phyloP scores from a whole-genome alignment of 2,329 filamentous ascomycete genomes.

The Plectosphaerella cucumerina region DNA sequence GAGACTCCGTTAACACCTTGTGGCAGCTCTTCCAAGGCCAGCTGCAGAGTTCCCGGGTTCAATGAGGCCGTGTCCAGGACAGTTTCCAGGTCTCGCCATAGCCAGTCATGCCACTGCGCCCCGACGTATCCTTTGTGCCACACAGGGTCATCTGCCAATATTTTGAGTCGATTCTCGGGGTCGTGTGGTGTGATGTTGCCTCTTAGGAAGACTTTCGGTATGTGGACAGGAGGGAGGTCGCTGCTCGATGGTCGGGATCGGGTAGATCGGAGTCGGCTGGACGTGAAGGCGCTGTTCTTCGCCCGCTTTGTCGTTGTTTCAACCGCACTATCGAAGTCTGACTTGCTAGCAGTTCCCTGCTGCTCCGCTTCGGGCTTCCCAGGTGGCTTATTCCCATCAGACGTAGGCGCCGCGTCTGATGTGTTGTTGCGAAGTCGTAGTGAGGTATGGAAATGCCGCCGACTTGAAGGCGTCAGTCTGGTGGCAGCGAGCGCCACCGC shows the following conservation, averaged over 20 bases:
- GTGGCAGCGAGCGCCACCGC: conserved; percentile 10
- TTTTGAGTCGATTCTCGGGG: conserved; percentile 16
- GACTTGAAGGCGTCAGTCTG: not conserved
- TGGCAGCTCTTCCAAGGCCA: conserved; percentile 3
- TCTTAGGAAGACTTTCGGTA: conserved; percentile 55
- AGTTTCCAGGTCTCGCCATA: conserved; percentile 11
- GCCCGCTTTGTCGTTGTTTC: conserved; percentile 3
- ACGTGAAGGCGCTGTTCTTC: conserved; percentile 13
- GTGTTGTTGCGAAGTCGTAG: conserved; percentile 8
- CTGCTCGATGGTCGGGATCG: conserved; percentile 26
- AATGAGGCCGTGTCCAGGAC: conserved; percentile 11
- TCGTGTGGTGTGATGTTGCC: conserved; percentile 41
- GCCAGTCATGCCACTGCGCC: conserved; percentile 11
- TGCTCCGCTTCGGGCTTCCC: conserved; percentile 11
- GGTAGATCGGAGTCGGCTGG: conserved; percentile 25
- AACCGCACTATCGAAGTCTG: not conserved
- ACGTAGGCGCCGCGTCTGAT: conserved; percentile 7
- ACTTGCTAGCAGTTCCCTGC: conserved; percentile 5
- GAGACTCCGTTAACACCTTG: conserved; percentile 4
- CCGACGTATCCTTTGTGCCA: conserved; percentile 13
- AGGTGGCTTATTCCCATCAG: conserved; percentile 11
- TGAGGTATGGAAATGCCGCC: conserved; percentile 12
- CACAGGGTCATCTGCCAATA: conserved; percentile 12
- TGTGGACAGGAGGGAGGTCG: conserved; percentile 44
- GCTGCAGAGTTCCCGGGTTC: conserved; percentile 5